Evolutionary conservation across 2,329 filamentous ascomycete genomes (phyloP), one percentile per base, ranked within the genome.

Genomic region (Curvularia sp.): DNA sequence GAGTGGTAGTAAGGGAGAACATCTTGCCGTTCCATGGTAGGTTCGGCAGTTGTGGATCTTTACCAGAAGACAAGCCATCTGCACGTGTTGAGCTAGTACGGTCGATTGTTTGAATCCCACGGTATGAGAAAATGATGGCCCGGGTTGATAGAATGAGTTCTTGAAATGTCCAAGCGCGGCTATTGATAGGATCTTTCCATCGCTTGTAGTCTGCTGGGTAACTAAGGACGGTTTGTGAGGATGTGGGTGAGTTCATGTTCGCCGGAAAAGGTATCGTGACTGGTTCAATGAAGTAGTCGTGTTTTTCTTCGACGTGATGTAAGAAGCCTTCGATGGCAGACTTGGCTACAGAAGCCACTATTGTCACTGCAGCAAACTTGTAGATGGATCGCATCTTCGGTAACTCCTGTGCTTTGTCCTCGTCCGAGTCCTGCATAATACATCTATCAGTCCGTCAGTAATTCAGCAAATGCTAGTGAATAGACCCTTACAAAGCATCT

Each of bases 111-210:
- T 53, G 10, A 8, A 60, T 27, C 13, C 57, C 57, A 30, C 53
- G 39, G 42, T 60, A 60, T 28, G 57, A 57, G 41, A 61, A 61
- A 15, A 52, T 12, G 9, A 61, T 52, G 3, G 50, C 51, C 12
- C 55, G 43, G 1, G 50, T 50, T 8, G 59, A 61, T 5, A 61
- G 25, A 5, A 61, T 38, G 13, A 61, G 45, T 41, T 61, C 59
- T 41, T 61, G 59, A 19, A 59, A 61, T 2, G 55, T 61, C 59
- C 59, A 61, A 18, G 57, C 57, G 18, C 57, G 57, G 42, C 36
- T 47, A 28, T 60, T 56, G 43, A 60, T 60, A 3, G 57, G 57
- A 19, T 60, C 57, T 30, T 53, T 51, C 25, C 48, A 43, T 45
- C 57, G 53, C 46, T 60, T 49, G 36, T 60, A 60, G 38, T 28